A percentile compares a stretch with the other conserved stretches of the same genome.
Conservation (phyloP, 345 rosid genomes). For the Hypericum perforatum region DNA sequence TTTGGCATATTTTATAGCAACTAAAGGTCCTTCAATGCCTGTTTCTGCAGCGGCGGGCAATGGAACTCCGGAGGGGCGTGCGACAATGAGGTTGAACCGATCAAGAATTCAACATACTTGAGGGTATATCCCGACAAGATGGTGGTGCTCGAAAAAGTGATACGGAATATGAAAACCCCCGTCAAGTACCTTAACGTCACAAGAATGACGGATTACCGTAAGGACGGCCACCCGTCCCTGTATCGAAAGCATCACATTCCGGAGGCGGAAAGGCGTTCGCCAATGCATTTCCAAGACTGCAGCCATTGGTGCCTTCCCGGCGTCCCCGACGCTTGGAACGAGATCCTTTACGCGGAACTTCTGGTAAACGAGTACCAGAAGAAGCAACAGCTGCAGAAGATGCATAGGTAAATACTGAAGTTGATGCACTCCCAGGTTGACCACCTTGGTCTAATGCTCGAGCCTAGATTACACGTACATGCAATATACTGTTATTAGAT, state of each 20-base stretch:
- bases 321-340: constrained; percentile 49
- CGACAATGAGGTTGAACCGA: constrained; percentile 27
- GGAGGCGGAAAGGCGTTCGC: constrained; percentile 19
- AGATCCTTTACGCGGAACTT: constrained; percentile 29
- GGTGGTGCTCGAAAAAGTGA: constrained; percentile 26
- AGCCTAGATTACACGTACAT: too few species aligned
- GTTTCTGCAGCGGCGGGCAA: constrained; percentile 30
- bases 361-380: neutral
- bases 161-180: constrained; percentile 25
- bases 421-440: too few species aligned
- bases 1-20: neutral
- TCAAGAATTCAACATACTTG: constrained; percentile 12
- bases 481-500: too few species aligned
- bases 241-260: constrained; percentile 24
- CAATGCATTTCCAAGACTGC: constrained; percentile 30
- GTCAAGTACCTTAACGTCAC: constrained; percentile 32
- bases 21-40: neutral
- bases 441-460: too few species aligned
- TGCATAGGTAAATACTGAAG: too few species aligned
- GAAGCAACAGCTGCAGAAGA: neutral
- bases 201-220: constrained; percentile 33
- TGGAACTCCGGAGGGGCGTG: constrained; percentile 45
- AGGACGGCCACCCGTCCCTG: constrained; percentile 37
- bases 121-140: constrained; percentile 27
- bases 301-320: constrained; percentile 59